A percentile compares a stretch with the other conserved stretches of the same genome.
Evolutionary conservation across 176 grass and related monocot species (phyloP).

Genomic region (Olyra latifolia): DNA sequence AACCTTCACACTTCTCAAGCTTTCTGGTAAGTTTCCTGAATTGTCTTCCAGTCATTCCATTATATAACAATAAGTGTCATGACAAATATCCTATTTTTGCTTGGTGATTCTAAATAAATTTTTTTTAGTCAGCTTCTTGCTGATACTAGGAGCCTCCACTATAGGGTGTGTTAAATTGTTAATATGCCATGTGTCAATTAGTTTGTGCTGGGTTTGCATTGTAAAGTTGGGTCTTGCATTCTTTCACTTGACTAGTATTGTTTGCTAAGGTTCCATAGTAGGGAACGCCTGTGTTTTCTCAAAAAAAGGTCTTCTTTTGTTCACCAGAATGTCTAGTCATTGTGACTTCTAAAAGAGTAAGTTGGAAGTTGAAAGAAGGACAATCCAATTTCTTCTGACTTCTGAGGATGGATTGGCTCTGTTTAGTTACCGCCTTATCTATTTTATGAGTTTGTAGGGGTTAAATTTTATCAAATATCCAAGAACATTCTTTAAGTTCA

Average conservation of each 20-base stretch:
- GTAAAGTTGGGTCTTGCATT: neutral
- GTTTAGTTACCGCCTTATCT: neutral
- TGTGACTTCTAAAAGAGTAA: neutral
- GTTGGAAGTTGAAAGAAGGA: neutral
- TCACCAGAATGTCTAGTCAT: neutral
- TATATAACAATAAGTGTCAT: neutral
- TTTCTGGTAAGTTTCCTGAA: slow-evolving; percentile 60
- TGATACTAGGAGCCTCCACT: neutral
- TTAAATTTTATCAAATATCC: neutral
- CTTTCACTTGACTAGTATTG: neutral
- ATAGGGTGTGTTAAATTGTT: too few species aligned
- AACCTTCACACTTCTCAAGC: slow-evolving; percentile 79
- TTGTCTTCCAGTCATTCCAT: slow-evolving; percentile 8
- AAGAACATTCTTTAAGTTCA: slow-evolving; percentile 8
- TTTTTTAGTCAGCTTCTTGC: neutral
- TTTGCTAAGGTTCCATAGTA: neutral
- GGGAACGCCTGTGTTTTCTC: neutral
- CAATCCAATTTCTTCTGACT: neutral
- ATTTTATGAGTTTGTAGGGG: neutral
- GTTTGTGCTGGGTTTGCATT: neutral
- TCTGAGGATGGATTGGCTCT: neutral
- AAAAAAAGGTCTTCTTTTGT: slow-evolving; percentile 1
- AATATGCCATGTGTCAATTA: neutral
- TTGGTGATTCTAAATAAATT: neutral
- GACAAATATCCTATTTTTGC: neutral